Base-by-base conservation (phyloP, 106 monocot species). In the Dendrobium catenatum region DNA sequence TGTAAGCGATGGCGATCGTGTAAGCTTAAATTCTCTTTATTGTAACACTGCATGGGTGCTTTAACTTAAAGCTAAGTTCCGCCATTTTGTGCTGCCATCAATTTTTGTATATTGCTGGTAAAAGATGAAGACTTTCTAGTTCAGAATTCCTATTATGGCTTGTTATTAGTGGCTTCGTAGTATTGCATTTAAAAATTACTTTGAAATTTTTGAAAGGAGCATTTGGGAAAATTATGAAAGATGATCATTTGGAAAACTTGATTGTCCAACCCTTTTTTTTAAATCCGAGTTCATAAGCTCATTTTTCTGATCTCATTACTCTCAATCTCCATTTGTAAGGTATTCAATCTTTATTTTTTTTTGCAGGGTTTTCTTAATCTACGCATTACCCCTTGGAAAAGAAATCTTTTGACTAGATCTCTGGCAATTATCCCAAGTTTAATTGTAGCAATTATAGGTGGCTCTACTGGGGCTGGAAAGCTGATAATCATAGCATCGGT, bases 401-500 rank as follows among this genome's bases (percentile, higher is more conserved):
- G 96, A 26, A 96, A 96, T 80, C 85, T 96, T 77, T 80, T 96
- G 58, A 93, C 93, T 11, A 82, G 96, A 70, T 84, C 81, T 9
- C 81, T 96, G 72, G 96, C 96, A 58, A 96, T 96, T 83, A 66
- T 93, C 24, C 96, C 96, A 54, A 93, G 96, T 86, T 80, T 96
- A 26, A 79, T 90, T 82, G 96, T 96, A 46, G 89, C 96, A 74
- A 18, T 96, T 24, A 90, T 96, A 83, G 96, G 93, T 27, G 96
- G 96, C 18, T 96, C 96, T 79, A 43, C 91, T 70, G 96, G 93
- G 19, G 96, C 96, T 76, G 96, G 96, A 81, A 77, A 86, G 79
- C 81, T 96, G 48, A 96, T 96, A 17, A 96, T 96, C 58, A 94
- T 96, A 83, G 91, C 96, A 64, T 96, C 96, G 84, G 96, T 96